Conservation (phyloP, 1,284 basidiomycete genomes). For the Trichosporon coremiiforme region DNA sequence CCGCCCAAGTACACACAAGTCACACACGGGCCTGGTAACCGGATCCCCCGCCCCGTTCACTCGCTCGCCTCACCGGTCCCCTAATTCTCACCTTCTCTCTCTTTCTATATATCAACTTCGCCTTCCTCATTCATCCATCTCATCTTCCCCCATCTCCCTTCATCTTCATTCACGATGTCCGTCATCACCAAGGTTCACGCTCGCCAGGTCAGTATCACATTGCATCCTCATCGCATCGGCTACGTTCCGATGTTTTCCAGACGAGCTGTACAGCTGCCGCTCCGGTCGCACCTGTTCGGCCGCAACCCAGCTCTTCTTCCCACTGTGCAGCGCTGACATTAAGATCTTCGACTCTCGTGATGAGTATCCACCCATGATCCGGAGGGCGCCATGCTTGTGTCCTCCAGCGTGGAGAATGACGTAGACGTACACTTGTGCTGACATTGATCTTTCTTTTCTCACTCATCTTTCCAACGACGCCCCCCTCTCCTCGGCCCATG, state of each 20-base stretch:
- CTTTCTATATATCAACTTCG: constrained; percentile 10
- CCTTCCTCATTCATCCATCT: constrained; percentile 17
- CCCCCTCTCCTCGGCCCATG: not conserved
- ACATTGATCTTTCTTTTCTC: constrained; percentile 28
- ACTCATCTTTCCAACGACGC: not conserved
- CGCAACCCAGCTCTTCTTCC: no score
- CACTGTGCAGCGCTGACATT: constrained; percentile 22
- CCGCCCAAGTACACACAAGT: constrained; percentile 14
- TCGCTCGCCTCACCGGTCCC: constrained; percentile 13
- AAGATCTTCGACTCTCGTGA: constrained; percentile 97
- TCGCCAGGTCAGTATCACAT: constrained; percentile 67
- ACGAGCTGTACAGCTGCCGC: no score
- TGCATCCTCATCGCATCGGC: not conserved
- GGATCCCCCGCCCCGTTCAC: constrained; percentile 14
- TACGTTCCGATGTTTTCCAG: not conserved
- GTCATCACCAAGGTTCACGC: constrained; percentile 77
- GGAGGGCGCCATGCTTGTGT: not conserved
- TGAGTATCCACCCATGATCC: constrained; percentile 39
- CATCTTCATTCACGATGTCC: constrained; percentile 65
- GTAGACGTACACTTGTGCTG: constrained; percentile 30
- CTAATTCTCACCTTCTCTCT: constrained; percentile 16
- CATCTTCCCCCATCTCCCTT: not conserved
- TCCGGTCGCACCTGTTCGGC: no score
- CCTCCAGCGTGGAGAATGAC: not conserved
- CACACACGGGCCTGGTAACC: constrained; percentile 13